Base-by-base conservation (phyloP, 2,329 filamentous ascomycete species). In the Paraphaeosphaeria minitans region DNA sequence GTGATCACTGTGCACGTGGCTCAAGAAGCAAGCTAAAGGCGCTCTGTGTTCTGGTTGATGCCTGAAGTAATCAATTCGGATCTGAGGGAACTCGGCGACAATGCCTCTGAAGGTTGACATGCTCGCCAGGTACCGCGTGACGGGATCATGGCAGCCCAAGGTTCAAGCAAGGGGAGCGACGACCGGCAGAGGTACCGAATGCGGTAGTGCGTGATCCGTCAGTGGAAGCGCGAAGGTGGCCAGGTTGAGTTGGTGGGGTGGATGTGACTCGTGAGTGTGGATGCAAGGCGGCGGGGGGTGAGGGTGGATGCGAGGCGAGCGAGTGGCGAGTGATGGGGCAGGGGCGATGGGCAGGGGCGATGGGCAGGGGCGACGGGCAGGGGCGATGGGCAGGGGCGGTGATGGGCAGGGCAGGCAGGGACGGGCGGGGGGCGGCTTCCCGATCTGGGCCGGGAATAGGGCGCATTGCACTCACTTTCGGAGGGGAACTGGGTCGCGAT, bases 1-100 rank as follows among this genome's bases (percentile, higher is more conserved):
- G 76, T 97, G 94, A 68, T 97, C 93, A 63, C 90, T 96, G 73
- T 97, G 94, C 2, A 96, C 87, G 83, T 98, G 94, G 75, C 91
- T 96, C 27, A 98, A 82, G 72, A 98, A 97, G 74, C 90, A 95
- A 16, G 91, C 93, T 56, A 95, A 77, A 0, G 92, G 90, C 4
- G 89, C 84, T 16, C 78, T 83, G 16, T 77, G 77, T 6, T 80
- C 80, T 4, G 81, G 78, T 48, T 82, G 81, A 16, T 78, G 79
- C 24, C 91, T 86, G 68, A 97, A 97, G 79, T 88, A 92, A 77
- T 97, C 93, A 64, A 97, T 88, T 67, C 88, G 82, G 59, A 96
- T 93, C 42, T 88, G 85, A 4, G 91, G 91, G 66, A 96, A 96
- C 71, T 96, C 92, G 77, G 54, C 63, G 41, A 76, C 58, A 49